Evolutionary conservation across 768 basidiomycete species (phyloP).

Genomic region (Kwoniella sp.): DNA sequence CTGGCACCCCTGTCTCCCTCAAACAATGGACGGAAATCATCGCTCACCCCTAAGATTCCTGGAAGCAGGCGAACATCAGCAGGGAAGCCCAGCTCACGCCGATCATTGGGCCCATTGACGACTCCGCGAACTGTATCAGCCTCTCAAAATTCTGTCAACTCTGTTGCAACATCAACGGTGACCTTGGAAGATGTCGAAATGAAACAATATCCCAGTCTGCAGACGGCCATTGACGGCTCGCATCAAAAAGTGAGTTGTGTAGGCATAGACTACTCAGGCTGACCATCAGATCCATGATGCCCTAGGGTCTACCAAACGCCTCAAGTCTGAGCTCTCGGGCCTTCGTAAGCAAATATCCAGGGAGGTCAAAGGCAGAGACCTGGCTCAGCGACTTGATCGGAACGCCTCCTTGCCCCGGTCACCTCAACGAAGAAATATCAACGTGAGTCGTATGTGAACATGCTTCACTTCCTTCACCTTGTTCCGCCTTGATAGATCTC

Average conservation of each 20-base stretch:
- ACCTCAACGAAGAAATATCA: constrained; percentile 54
- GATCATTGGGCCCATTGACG: constrained; percentile 22
- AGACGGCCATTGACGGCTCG: constrained; percentile 21
- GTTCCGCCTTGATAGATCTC: neutral
- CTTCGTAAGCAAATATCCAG: constrained; percentile 39
- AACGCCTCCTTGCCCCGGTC: constrained; percentile 50
- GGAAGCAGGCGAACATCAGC: constrained; percentile 12
- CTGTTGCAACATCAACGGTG: constrained; percentile 6
- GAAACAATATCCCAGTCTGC: constrained; percentile 28
- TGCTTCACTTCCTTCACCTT: too few species aligned
- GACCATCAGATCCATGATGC: constrained; percentile 68
- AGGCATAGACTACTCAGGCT: too few species aligned
- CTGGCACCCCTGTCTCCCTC: constrained; percentile 9
- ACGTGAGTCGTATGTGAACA: constrained; percentile 39
- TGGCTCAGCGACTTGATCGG: constrained; percentile 29
- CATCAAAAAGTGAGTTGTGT: constrained; percentile 28
- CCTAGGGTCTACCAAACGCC: constrained; percentile 70
- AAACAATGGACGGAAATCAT: neutral
- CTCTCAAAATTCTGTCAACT: constrained; percentile 17
- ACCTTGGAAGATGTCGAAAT: constrained; percentile 24
- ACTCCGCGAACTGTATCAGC: constrained; percentile 16
- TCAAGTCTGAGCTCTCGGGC: constrained; percentile 65
- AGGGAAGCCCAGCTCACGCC: constrained; percentile 6
- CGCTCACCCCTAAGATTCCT: neutral
- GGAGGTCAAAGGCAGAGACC: constrained; percentile 27